phyloP scores from a whole-genome alignment of 257 asterid species.

The Solanum chaucha region DNA sequence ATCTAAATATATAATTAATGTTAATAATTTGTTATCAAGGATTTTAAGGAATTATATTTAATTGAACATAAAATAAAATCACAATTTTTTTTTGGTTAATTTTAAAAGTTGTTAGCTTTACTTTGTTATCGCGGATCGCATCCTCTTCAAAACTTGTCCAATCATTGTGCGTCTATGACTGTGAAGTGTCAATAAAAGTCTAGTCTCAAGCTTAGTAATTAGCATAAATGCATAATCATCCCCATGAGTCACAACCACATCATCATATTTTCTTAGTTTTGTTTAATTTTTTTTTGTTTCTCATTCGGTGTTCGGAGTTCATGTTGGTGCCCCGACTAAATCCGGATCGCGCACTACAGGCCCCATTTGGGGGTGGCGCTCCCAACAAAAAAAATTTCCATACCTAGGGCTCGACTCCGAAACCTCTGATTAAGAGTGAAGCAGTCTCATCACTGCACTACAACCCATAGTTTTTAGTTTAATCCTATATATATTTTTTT shows the following conservation, averaged over 20 bases:
- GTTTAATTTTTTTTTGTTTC: no score
- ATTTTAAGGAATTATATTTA: neutral
- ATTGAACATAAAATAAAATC: neutral
- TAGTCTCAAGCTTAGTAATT: neutral
- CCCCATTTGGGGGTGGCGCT: neutral
- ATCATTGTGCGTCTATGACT: neutral
- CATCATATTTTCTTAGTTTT: neutral
- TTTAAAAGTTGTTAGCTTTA: neutral
- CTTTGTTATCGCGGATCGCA: neutral
- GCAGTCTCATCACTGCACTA: no score
- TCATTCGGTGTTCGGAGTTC: neutral
- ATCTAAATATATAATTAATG: neutral
- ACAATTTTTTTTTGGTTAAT: neutral
- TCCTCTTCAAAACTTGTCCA: neutral
- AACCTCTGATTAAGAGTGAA: neutral
- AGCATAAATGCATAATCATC: no score
- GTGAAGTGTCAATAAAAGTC: neutral
- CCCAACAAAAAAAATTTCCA: neutral
- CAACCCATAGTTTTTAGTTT: no score
- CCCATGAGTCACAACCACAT: neutral
- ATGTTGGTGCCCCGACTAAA: no score
- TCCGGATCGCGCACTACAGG: fast-evolving
- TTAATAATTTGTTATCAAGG: neutral
- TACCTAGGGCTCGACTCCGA: neutral
- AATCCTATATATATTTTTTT: neutral